Evolutionary conservation across 1,284 basidiomycete species (phyloP).

Genomic region (Ceratobasidium sp.): DNA sequence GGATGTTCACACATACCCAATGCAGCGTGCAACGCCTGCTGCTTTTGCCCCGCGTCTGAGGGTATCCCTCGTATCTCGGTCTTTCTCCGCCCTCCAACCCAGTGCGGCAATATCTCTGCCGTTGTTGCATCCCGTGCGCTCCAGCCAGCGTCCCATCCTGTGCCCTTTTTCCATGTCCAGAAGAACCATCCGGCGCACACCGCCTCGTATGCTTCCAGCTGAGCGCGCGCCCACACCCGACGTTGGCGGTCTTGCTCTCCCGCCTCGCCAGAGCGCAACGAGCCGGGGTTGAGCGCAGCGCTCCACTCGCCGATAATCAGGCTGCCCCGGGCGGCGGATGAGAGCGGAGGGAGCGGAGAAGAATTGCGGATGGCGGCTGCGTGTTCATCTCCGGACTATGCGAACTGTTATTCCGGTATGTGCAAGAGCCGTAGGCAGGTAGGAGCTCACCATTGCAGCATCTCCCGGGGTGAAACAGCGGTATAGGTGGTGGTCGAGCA

Average conservation of each 20-base stretch:
- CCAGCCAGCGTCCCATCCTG: slow-evolving; percentile 77
- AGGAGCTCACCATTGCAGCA: slow-evolving; percentile 49
- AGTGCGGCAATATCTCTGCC: slow-evolving; percentile 65
- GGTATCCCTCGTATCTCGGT: slow-evolving; percentile 47
- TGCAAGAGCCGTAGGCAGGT: background rate
- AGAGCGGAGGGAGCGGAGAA: slow-evolving; percentile 56
- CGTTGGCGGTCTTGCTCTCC: slow-evolving; percentile 59
- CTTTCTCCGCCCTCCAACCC: slow-evolving; percentile 53
- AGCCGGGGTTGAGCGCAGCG: slow-evolving; percentile 74
- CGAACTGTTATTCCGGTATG: slow-evolving; percentile 45
- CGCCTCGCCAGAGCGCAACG: slow-evolving; percentile 58
- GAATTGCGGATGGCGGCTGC: slow-evolving; percentile 57
- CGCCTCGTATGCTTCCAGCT: slow-evolving; percentile 72
- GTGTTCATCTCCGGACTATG: slow-evolving; percentile 64
- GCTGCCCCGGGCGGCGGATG: slow-evolving; percentile 60
- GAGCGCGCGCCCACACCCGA: slow-evolving; percentile 65
- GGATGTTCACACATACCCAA: slow-evolving; percentile 53
- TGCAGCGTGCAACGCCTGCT: slow-evolving; percentile 54
- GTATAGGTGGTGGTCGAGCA: slow-evolving; percentile 86
- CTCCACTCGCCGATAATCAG: slow-evolving; percentile 87
- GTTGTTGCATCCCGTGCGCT: slow-evolving; percentile 72
- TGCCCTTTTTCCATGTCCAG: slow-evolving; percentile 86
- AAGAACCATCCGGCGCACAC: slow-evolving; percentile 81
- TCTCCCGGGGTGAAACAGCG: slow-evolving; percentile 78
- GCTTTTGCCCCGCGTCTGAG: slow-evolving; percentile 51